Evolutionary conservation across 2,329 filamentous ascomycete species (phyloP), one percentile per base, ranked within the genome.

Genomic region (Dendryphion nanum): DNA sequence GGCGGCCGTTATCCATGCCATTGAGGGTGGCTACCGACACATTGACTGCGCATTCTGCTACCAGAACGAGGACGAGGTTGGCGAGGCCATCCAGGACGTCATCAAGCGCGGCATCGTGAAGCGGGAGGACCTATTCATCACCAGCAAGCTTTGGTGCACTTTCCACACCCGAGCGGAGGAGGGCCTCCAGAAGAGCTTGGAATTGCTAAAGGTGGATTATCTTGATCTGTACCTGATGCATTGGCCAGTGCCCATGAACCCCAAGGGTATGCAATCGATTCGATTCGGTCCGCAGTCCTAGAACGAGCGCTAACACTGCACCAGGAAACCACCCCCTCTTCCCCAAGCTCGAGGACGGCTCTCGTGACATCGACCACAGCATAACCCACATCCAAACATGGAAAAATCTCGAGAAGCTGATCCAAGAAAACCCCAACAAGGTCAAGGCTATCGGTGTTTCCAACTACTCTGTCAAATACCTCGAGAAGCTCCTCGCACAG

Each of bases 121-220:
- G 75, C 79, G 88, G 44, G 79, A 85, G 62, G 86, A 94, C 41
- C 69, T 94, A 45, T 94, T 93, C 69, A 79, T 94, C 42, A 86
- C 87, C 38, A 88, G 83, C 56, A 94, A 95, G 76, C 77, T 90
- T 24, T 94, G 88, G 86, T 84, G 82, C 57, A 88, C 85, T 35
- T 90, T 86, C 71, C 83, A 85, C 65, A 79, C 78, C 19, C 75
- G 82, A 5, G 81, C 81, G 5, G 82, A 85, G 66, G 71, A 84
- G 54, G 81, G 77, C 23, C 74, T 93, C 23, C 79, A 88, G 48
- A 82, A 83, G 74, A 86, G 82, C 55, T 72, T 93, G 61, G 78
- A 83, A 68, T 76, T 77, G 42, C 71, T 94, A 23, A 85, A 86
- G 2, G 71, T 93, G 33, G 84, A 89, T 48, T 91, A 94, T 62